A percentile compares a stretch with the other conserved stretches of the same genome.
Evolutionary conservation across 2,329 filamentous ascomycete species (phyloP).

Genomic region (Fonsecaea multimorphosa): DNA sequence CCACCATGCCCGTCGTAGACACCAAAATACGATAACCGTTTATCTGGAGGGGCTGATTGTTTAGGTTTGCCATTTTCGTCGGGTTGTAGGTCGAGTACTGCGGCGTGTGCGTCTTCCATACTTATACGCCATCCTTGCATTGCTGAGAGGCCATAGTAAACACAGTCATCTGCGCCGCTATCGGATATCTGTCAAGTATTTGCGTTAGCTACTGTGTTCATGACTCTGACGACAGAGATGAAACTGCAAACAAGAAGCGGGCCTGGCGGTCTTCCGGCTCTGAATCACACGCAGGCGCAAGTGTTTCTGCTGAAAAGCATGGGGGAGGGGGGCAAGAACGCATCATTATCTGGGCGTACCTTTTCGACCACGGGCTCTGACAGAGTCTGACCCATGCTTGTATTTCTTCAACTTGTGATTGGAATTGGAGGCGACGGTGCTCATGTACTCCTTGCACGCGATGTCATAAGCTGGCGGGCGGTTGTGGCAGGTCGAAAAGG

Average conservation of each 20-base stretch:
- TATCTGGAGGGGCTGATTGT: constrained; percentile 68
- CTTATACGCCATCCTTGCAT: constrained; percentile 99
- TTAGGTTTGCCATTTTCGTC: constrained; percentile 59
- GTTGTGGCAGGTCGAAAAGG: constrained; percentile 26
- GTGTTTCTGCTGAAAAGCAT: not conserved
- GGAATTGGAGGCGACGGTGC: constrained; percentile 18
- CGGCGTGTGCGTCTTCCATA: constrained; percentile 97
- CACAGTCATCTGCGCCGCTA: constrained; percentile 88
- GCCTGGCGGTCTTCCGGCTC: not conserved
- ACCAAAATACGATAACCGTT: constrained; percentile 91
- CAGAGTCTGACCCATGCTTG: constrained; percentile 95
- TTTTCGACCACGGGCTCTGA: constrained; percentile 99
- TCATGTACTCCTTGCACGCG: constrained; percentile 30
- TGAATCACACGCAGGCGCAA: not conserved
- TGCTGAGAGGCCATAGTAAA: constrained; percentile 91
- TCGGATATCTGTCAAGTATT: constrained; percentile 71
- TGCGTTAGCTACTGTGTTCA: constrained; percentile 16
- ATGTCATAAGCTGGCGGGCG: constrained; percentile 35
- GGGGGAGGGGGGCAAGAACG: not conserved
- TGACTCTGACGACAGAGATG: not conserved
- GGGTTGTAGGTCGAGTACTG: constrained; percentile 83
- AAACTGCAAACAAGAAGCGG: not conserved
- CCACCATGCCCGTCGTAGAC: constrained; percentile 98
- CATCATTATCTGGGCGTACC: constrained; percentile 61
- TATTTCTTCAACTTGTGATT: constrained; percentile 30